phyloP scores from a whole-genome alignment of 768 basidiomycete genomes.

The Flagelloscypha sp. region DNA sequence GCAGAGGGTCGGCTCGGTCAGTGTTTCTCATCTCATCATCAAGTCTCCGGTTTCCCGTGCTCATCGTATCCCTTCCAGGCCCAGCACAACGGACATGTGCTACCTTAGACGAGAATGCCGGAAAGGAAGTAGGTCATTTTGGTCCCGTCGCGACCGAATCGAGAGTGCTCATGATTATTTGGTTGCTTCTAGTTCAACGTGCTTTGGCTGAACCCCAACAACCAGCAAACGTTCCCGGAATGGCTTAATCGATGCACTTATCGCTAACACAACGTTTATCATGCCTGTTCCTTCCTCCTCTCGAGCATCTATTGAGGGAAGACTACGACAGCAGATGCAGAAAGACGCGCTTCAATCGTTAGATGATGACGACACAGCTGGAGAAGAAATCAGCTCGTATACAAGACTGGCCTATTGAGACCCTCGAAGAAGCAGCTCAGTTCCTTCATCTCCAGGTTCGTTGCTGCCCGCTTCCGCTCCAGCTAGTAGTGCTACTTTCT shows the following conservation, averaged over 20 bases:
- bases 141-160: neutral
- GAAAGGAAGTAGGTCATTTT: constrained; percentile 45
- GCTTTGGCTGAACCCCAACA: constrained; percentile 65
- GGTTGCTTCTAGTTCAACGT: constrained; percentile 60
- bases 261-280: constrained; percentile 25
- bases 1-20: constrained; percentile 60
- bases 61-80: no score
- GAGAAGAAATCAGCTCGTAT: constrained; percentile 11
- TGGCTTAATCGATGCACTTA: constrained; percentile 52
- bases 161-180: constrained; percentile 3
- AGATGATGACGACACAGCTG: constrained; percentile 28
- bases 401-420: constrained; percentile 38
- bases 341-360: constrained; percentile 59
- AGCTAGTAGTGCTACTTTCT: constrained; percentile 9
- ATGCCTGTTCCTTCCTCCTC: constrained; percentile 10
- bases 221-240: constrained; percentile 58
- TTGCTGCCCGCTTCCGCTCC: constrained; percentile 8
- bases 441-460: constrained; percentile 61
- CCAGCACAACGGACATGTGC: constrained; percentile 69
- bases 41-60: constrained; percentile 3
- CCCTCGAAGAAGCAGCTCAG: constrained; percentile 57
- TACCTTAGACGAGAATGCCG: constrained; percentile 67
- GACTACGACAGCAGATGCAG: constrained; percentile 68
- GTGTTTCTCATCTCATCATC: constrained; percentile 11
- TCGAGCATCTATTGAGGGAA: constrained; percentile 28